phyloP scores from a whole-genome alignment of 2,329 filamentous ascomycete species.

The Diplocarpon rosae region DNA sequence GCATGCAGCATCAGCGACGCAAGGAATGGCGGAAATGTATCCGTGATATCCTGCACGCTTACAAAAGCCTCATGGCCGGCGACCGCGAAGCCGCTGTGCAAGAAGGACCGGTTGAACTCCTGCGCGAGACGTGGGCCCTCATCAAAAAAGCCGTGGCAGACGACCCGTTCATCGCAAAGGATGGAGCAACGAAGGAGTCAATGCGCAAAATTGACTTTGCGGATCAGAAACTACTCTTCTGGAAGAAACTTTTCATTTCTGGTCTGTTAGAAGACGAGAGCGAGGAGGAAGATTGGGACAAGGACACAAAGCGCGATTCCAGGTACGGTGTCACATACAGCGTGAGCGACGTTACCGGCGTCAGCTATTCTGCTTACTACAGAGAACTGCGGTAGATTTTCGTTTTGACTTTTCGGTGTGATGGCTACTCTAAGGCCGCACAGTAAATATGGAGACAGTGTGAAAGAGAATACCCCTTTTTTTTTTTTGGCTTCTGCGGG shows the following conservation, averaged over 20 bases:
- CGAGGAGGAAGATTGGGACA: slow-evolving; percentile 6
- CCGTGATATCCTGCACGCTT: slow-evolving; percentile 4
- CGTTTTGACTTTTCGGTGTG: not conserved
- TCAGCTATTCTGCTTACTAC: slow-evolving; percentile 5
- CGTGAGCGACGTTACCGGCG: slow-evolving; percentile 3
- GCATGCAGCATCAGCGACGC: slow-evolving; percentile 4
- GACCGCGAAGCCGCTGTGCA: slow-evolving; percentile 5
- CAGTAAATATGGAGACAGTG: no score
- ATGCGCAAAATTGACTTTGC: slow-evolving; percentile 5
- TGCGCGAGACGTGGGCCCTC: slow-evolving; percentile 3
- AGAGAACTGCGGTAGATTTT: slow-evolving; percentile 2
- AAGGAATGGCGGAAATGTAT: slow-evolving; percentile 5
- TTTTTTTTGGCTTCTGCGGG: no score
- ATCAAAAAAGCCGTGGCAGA: slow-evolving; percentile 4
- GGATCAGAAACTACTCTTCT: slow-evolving; percentile 4
- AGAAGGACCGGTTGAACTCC: slow-evolving; percentile 3
- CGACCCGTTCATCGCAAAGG: slow-evolving; percentile 1
- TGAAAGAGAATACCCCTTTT: no score
- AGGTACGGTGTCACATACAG: slow-evolving; percentile 5
- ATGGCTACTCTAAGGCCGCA: no score
- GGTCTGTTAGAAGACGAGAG: slow-evolving; percentile 4
- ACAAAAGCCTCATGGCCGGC: slow-evolving; percentile 6
- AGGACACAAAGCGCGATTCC: slow-evolving; percentile 2
- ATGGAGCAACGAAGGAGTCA: slow-evolving; percentile 1
- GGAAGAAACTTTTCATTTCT: slow-evolving; percentile 3